Percentiles rank a stretch among this genome's conserved stretches.
These are phyloP conservation scores for Pleurotus citrinopileatus DNA, from an alignment of 768 basidiomycete species.

Conservation along the genomic window DNA sequence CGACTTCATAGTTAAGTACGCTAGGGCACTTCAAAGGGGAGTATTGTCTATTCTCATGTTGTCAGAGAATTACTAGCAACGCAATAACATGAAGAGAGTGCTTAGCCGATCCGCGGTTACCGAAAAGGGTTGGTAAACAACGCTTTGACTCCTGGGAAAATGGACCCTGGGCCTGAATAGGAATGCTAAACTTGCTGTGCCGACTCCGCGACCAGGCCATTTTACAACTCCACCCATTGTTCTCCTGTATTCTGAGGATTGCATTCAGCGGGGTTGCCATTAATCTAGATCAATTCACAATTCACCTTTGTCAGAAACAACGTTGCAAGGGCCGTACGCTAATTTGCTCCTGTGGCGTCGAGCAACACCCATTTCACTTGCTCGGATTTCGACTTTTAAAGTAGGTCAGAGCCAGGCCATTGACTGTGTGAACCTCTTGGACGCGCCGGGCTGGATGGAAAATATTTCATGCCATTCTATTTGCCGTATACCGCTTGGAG, in stretches of 20 bases:
- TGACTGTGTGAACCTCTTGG: neutral
- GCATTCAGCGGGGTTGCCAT: too few species aligned
- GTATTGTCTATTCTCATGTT: neutral
- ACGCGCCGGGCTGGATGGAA: neutral
- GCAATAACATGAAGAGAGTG: neutral
- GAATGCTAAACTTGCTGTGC: too few species aligned
- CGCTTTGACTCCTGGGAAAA: constrained; percentile 9
- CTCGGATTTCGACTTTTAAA: constrained; percentile 2
- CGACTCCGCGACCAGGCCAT: constrained; percentile 2
- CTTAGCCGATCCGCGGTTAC: neutral
- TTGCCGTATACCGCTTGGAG: too few species aligned
- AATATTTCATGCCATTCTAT: too few species aligned
- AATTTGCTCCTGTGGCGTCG: constrained; percentile 2
- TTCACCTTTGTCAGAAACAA: constrained; percentile 9
- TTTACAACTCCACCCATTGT: constrained; percentile 1
- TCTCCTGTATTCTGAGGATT: neutral
- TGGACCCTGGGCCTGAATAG: neutral
- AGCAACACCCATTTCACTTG: neutral
- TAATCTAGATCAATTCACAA: neutral
- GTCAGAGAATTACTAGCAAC: neutral
- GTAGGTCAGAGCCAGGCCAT: neutral
- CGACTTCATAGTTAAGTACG: constrained; percentile 1
- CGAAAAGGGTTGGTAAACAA: constrained; percentile 4
- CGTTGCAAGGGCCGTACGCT: constrained; percentile 7
- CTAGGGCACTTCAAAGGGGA: neutral